Conservation (phyloP, 192 early-diverging fungal species). For the Coemansia sp. region DNA sequence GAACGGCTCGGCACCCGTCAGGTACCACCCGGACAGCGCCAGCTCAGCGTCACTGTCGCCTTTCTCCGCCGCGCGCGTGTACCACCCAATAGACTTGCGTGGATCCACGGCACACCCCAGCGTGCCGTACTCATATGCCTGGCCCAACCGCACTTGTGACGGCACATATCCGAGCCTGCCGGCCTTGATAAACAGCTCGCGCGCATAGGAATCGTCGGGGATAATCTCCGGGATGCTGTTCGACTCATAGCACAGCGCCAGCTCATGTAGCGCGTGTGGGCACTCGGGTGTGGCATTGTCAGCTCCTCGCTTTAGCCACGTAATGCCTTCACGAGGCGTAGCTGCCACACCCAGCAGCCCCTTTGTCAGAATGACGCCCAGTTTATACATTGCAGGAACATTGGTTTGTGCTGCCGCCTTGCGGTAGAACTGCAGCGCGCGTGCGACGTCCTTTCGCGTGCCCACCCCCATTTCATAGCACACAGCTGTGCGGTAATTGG, state of each 20-base stretch:
- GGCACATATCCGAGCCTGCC: constrained; percentile 91
- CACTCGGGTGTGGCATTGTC: constrained; percentile 85
- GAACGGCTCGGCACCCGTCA: constrained; percentile 89
- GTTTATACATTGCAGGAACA: constrained; percentile 95
- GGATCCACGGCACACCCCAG: constrained; percentile 85
- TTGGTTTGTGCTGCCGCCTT: constrained; percentile 90
- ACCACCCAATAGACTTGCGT: constrained; percentile 91
- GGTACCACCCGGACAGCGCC: constrained; percentile 96
- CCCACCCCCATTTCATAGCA: constrained; percentile 97
- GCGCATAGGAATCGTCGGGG: constrained; percentile 81
- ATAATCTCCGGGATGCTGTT: constrained; percentile 68
- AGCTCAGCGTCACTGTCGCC: constrained; percentile 87
- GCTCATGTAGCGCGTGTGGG: constrained; percentile 92
- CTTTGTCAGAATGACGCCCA: constrained; percentile 88
- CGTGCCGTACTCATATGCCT: constrained; percentile 92
- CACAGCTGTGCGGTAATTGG: constrained; percentile 91
- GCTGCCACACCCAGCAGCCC: constrained; percentile 71
- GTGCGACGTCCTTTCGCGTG: constrained; percentile 75
- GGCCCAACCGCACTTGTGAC: constrained; percentile 89
- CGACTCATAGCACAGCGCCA: constrained; percentile 82
- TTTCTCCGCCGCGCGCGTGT: constrained; percentile 89
- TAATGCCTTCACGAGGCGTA: constrained; percentile 88
- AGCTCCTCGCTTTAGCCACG: constrained; percentile 92
- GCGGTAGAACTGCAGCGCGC: constrained; percentile 87
- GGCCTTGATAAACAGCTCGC: constrained; percentile 87